Percentiles rank a stretch among this genome's conserved stretches.
Conservation (phyloP, 2,329 filamentous ascomycete species). For the Pestalotiopsis sp. region DNA sequence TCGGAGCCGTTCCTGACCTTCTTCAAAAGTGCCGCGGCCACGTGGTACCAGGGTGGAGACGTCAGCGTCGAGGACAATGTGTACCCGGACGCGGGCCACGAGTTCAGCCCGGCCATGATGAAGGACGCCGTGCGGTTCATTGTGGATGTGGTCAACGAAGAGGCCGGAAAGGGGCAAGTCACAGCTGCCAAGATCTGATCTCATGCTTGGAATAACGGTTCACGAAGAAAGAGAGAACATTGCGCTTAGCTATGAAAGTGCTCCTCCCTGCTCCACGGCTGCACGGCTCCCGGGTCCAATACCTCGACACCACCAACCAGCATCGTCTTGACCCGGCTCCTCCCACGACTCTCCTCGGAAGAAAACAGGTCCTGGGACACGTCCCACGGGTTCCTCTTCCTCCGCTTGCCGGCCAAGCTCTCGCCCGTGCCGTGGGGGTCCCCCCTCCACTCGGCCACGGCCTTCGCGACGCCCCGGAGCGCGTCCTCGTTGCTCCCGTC, state of each 20-base stretch:
- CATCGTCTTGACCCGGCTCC: conserved; percentile 41
- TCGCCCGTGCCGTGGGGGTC: conserved; percentile 55
- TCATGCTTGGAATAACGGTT: not conserved
- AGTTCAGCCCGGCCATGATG: conserved; percentile 70
- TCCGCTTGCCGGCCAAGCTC: conserved; percentile 50
- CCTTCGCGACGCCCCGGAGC: conserved; percentile 43
- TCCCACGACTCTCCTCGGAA: conserved; percentile 31
- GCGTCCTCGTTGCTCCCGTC: conserved; percentile 39
- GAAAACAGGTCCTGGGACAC: conserved; percentile 47
- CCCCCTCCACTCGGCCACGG: conserved; percentile 49
- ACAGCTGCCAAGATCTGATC: conserved; percentile 27
- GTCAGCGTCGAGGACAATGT: conserved; percentile 66
- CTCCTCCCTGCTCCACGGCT: conserved; percentile 40
- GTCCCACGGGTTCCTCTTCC: conserved; percentile 51
- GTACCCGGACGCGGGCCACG: conserved; percentile 70
- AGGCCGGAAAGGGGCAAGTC: conserved; percentile 28
- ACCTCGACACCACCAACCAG: conserved; percentile 39
- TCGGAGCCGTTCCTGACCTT: conserved; percentile 63
- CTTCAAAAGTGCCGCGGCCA: conserved; percentile 55
- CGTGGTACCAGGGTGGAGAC: conserved; percentile 57
- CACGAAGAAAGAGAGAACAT: not conserved
- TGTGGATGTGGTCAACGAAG: conserved; percentile 42
- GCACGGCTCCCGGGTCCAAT: conserved; percentile 38
- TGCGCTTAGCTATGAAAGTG: not conserved
- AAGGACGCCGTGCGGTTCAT: conserved; percentile 68